Evolutionary conservation across 306 rosid species (phyloP).

Genomic region (Malus sieversii): DNA sequence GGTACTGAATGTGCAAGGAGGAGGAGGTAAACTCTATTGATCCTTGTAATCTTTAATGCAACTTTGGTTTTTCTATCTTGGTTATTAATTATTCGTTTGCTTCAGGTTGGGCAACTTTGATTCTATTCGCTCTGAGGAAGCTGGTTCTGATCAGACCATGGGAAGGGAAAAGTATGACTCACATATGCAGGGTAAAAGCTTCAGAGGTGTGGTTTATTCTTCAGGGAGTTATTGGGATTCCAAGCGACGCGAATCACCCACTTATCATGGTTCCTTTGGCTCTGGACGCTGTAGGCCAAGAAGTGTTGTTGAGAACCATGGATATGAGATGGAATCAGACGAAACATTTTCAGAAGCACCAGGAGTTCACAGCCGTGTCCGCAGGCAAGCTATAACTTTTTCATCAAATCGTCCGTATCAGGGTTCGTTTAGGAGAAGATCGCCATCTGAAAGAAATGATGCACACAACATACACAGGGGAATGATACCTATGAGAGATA

Average conservation of each 20-base stretch:
- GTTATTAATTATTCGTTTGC: not conserved
- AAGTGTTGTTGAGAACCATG: constrained; percentile 17
- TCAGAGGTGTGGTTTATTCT: constrained; percentile 1
- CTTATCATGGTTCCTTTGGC: constrained; percentile 15
- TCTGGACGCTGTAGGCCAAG: constrained; percentile 19
- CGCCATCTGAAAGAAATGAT: constrained; percentile 16
- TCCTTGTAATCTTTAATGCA: not conserved
- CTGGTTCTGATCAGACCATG: constrained; percentile 8
- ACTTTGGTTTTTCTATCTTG: not conserved
- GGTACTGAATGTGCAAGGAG: not conserved
- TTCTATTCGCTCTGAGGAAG: constrained; percentile 14
- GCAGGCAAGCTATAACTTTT: constrained; percentile 14
- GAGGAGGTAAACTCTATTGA: constrained; percentile 9
- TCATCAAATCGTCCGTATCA: constrained; percentile 14
- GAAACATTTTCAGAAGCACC: constrained; percentile 5
- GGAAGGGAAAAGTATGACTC: constrained; percentile 21
- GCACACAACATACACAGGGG: constrained; percentile 11
- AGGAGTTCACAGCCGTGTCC: constrained; percentile 15
- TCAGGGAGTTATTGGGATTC: constrained; percentile 16
- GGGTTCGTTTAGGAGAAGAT: constrained; percentile 23
- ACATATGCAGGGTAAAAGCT: constrained; percentile 6
- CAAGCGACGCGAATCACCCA: constrained; percentile 13
- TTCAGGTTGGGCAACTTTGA: constrained; percentile 18
- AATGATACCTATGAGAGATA: constrained; percentile 19
- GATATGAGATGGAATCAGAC: constrained; percentile 14